These are phyloP conservation scores for Phoma sp. DNA, from an alignment of 2,329 filamentous ascomycete species.

Conservation along the genomic window DNA sequence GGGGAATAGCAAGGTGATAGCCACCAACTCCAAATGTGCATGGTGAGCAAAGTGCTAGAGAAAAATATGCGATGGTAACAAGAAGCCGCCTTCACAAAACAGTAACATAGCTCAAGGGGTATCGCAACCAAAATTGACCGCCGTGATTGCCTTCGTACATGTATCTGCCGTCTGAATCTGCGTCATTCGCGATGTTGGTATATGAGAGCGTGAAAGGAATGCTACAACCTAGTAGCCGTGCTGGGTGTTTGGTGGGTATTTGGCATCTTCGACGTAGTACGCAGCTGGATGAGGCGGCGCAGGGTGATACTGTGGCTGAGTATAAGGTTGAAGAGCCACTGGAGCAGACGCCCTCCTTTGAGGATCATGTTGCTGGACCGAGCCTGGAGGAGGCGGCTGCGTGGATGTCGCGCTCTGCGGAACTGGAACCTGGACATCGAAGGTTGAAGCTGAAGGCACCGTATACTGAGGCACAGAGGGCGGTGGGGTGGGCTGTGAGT, in stretches of 20 bases:
- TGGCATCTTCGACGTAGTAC: slow-evolving; percentile 43
- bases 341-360: slow-evolving; percentile 43
- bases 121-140: slow-evolving; percentile 27
- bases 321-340: slow-evolving; percentile 36
- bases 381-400: slow-evolving; percentile 24
- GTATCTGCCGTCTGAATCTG: slow-evolving; percentile 16
- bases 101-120: slow-evolving; percentile 21
- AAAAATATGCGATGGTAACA: not conserved
- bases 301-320: slow-evolving; percentile 28
- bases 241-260: slow-evolving; percentile 27
- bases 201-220: not conserved
- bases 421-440: slow-evolving; percentile 32
- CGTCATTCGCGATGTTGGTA: not conserved
- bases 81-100: slow-evolving; percentile 19
- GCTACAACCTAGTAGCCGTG: slow-evolving; percentile 4
- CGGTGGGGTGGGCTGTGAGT: slow-evolving; percentile 27
- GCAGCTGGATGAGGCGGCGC: slow-evolving; percentile 32
- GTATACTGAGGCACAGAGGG: slow-evolving; percentile 35
- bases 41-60: not conserved
- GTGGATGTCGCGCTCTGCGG: slow-evolving; percentile 25
- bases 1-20: not conserved
- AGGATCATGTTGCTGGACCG: slow-evolving; percentile 31
- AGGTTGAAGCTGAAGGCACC: slow-evolving; percentile 31
- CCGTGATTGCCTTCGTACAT: slow-evolving; percentile 22
- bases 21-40: slow-evolving; percentile 1